These are phyloP conservation scores for Entomortierella chlamydospora DNA, from an alignment of 192 early-diverging fungal species.

Conservation along the genomic window DNA sequence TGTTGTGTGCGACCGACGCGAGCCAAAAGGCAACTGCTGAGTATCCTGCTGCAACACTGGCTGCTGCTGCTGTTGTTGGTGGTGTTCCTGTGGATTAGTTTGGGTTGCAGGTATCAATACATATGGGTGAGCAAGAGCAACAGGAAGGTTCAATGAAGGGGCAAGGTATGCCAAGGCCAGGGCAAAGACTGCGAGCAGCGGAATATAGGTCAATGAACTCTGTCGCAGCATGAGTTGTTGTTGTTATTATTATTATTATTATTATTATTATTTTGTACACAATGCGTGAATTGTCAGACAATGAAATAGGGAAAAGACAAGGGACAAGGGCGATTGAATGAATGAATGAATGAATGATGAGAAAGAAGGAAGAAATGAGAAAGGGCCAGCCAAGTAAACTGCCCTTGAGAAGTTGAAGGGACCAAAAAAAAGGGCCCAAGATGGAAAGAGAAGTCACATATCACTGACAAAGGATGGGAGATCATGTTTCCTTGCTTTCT, in stretches of 20 bases:
- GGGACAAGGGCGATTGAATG: background rate
- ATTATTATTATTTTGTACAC: no score
- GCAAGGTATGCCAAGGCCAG: conserved; percentile 15
- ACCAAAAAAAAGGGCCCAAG: no score
- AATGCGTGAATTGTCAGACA: background rate
- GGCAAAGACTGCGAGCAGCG: conserved; percentile 19
- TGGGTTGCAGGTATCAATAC: background rate
- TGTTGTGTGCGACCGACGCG: background rate
- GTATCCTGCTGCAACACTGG: background rate
- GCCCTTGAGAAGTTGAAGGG: no score
- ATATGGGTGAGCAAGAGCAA: conserved; percentile 26
- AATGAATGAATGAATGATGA: background rate
- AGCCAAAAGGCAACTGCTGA: background rate
- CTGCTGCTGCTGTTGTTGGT: background rate
- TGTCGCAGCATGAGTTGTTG: conserved; percentile 8
- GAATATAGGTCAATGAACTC: conserved; percentile 12
- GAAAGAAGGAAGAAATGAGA: background rate
- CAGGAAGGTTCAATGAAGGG: background rate
- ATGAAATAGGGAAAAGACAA: background rate
- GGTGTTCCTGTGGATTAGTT: background rate
- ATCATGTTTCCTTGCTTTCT: no score
- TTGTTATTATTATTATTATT: background rate
- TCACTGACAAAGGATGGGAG: no score
- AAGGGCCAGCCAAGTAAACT: no score
- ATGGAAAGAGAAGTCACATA: no score